These are phyloP conservation scores for Leishmania arabica DNA, from an alignment of 208 protist species.

Conservation along the genomic window DNA sequence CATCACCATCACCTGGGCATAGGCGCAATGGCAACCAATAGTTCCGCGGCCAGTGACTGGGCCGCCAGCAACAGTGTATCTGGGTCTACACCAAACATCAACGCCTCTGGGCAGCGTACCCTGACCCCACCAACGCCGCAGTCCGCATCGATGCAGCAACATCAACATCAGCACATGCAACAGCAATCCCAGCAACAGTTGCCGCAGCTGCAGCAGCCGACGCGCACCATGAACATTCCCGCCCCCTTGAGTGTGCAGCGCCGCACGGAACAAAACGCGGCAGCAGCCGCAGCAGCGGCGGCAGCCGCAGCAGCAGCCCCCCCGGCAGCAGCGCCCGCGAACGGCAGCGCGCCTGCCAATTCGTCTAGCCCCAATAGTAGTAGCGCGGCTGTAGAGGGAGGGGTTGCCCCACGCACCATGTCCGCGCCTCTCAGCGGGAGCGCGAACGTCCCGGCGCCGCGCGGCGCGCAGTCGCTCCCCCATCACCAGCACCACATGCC, in stretches of 20 bases:
- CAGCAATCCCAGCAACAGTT: constrained; percentile 30
- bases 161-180: constrained; percentile 21
- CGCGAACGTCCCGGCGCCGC: constrained; percentile 14
- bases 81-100: background rate
- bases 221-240: constrained; percentile 33
- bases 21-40: constrained; percentile 16
- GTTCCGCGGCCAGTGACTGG: constrained; percentile 14
- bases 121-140: constrained; percentile 16
- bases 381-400: constrained; percentile 1
- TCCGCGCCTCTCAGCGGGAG: background rate
- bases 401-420: background rate
- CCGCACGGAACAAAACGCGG: constrained; percentile 21
- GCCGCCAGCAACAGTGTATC: constrained; percentile 32
- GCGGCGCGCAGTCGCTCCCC: constrained; percentile 12
- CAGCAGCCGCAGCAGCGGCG: constrained; percentile 8
- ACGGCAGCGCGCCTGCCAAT: constrained; percentile 2
- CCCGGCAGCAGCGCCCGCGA: background rate
- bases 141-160: constrained; percentile 11
- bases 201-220: constrained; percentile 23
- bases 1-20: constrained; percentile 36
- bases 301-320: constrained; percentile 3
- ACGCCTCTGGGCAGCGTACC: constrained; percentile 14
- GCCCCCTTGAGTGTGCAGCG: constrained; percentile 31
- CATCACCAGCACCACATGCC: constrained; percentile 37
- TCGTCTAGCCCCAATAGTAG: background rate